These are phyloP conservation scores for Tuctoria greenei DNA, from an alignment of 176 grass and related monocot species.

Conservation along the genomic window DNA sequence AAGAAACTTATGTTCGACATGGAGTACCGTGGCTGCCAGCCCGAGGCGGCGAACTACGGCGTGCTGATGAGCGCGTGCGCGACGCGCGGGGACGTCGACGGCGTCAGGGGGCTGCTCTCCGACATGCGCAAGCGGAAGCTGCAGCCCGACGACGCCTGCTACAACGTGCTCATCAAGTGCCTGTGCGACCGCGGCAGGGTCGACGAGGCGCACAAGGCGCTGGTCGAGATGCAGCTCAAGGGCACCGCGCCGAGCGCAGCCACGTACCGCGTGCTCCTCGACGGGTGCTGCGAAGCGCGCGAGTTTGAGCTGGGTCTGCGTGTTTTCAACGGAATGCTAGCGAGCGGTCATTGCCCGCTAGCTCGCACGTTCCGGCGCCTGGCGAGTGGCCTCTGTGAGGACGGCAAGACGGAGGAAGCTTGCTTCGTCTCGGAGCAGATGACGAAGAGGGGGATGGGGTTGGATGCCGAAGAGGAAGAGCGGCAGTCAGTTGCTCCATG, in stretches of 20 bases:
- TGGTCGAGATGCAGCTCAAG: slow-evolving; percentile 82
- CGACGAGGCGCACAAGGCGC: slow-evolving; percentile 54
- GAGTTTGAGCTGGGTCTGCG: slow-evolving; percentile 52
- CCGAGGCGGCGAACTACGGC: slow-evolving; percentile 64
- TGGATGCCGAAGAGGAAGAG: slow-evolving; percentile 31
- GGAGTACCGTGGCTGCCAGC: slow-evolving; percentile 87
- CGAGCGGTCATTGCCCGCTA: slow-evolving; percentile 48
- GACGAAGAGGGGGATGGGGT: slow-evolving; percentile 17
- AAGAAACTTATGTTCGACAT: slow-evolving; percentile 93
- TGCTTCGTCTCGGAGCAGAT: slow-evolving; percentile 68
- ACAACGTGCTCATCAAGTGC: slow-evolving; percentile 69
- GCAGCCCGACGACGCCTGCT: slow-evolving; percentile 50
- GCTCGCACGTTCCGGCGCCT: slow-evolving; percentile 25
- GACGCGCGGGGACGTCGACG: slow-evolving; percentile 33
- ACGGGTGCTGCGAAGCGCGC: slow-evolving; percentile 54
- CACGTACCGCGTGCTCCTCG: slow-evolving; percentile 55
- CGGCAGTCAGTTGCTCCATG: slow-evolving; percentile 11
- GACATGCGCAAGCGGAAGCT: slow-evolving; percentile 71
- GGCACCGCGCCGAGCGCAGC: slow-evolving; percentile 47
- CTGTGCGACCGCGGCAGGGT: slow-evolving; percentile 50
- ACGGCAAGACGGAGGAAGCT: slow-evolving; percentile 41
- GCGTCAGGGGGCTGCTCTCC: slow-evolving; percentile 36
- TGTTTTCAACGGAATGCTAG: slow-evolving; percentile 57
- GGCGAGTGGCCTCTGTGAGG: slow-evolving; percentile 39
- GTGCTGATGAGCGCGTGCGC: slow-evolving; percentile 60